These are phyloP conservation scores for Fusarium xylarioides DNA, from an alignment of 2,329 filamentous ascomycete species.

Conservation along the genomic window DNA sequence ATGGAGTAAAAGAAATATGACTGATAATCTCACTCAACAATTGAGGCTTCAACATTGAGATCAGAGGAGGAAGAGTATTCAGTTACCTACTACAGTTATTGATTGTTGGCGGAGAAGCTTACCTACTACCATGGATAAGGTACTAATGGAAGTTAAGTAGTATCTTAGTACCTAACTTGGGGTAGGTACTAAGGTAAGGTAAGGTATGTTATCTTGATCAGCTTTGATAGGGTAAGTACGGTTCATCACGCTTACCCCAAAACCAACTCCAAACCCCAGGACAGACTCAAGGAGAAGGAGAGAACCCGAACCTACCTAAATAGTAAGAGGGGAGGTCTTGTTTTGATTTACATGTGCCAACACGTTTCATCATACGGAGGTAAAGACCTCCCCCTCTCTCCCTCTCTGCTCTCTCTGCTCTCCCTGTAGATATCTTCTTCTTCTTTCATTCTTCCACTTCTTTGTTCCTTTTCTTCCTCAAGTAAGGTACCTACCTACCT, in stretches of 20 bases:
- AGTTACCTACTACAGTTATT: background rate
- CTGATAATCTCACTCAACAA: background rate
- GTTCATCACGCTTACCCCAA: background rate
- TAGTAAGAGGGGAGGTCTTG: background rate
- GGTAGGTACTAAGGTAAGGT: background rate
- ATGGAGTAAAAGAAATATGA: background rate
- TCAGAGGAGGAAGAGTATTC: background rate
- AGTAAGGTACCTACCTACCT: background rate
- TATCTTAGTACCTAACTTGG: background rate
- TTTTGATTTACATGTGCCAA: slow-evolving; percentile 9
- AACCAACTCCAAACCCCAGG: background rate
- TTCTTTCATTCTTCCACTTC: background rate
- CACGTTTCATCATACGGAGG: background rate
- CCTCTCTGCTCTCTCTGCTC: background rate
- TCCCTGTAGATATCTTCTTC: background rate
- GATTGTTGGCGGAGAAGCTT: background rate
- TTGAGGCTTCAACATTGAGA: background rate
- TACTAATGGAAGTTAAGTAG: no score
- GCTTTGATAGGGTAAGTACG: background rate
- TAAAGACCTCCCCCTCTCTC: background rate
- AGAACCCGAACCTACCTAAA: background rate
- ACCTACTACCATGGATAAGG: background rate
- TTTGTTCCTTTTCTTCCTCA: background rate
- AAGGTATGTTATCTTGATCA: background rate
- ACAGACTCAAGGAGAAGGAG: background rate